Evolutionary conservation across 805 yeast species (phyloP), one percentile per base, ranked within the genome.

Genomic region (Candida quercuum): DNA sequence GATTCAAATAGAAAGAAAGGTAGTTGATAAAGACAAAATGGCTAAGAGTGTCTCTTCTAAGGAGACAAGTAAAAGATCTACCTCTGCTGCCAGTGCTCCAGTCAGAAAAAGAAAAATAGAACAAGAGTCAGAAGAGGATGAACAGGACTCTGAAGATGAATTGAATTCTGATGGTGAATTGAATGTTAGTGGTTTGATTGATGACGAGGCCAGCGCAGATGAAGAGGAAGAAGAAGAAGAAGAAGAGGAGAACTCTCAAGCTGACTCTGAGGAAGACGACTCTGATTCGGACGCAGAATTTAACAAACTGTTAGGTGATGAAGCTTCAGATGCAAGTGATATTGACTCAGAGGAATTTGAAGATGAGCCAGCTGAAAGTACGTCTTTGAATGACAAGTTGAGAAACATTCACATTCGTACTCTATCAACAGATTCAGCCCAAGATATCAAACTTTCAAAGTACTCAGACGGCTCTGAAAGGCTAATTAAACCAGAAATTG

Each of bases 401-500:
- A 68, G 79, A 16, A 77, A 76, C 18, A 65, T 81, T 20, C 69
- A 74, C 41, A 67, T 81, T 23, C 69, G 74, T 41, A 63, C 78
- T 3, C 53, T 76, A 32, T 68, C 76, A 5, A 67, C 67, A 16
- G 59, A 64, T 20, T 57, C 66, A 35, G 26, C 36, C 29, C 40
- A 54, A 7, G 64, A 61, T 18, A 57, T 66, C 18, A 57, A 59
- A 25, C 61, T 64, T 28, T 67, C 82, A 18, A 70, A 69, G 47
- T 82, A 65, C 54, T 72, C 88, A 1, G 96, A 91, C 60, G 97
- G 98, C 8, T 66, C 72, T 26, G 77, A 78, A n/a, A 71, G 98
- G 56, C 60, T 80, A 6, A 68, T 89, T 39, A 78, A 74, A 51
- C 96, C 96, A 3, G 97, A 88, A 56, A 91, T 93, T 43, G 85